Evolutionary conservation across 441 rosid genomes (phyloP), one percentile per base, ranked within the genome.

Genomic region (Sinapis alba): DNA sequence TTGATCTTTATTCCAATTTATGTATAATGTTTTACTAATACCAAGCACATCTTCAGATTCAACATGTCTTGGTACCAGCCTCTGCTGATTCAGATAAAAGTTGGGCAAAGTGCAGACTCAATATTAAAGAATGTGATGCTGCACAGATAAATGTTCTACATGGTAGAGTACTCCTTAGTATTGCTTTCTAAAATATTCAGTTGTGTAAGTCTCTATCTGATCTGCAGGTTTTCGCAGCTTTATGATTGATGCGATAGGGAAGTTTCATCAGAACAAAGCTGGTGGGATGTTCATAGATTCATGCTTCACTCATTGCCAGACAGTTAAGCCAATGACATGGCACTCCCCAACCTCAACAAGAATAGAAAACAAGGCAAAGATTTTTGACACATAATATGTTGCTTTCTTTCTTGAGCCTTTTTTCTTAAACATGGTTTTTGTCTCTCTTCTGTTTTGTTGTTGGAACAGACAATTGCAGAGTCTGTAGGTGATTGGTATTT

Each of bases 401-500:
- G 38, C 38, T 34, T 34, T 7, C 41, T 59, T 72, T 23, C 68
- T 34, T 11, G 38, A 51, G 58, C 36, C 28, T 63, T 10, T 34
- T 32, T 71, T 71, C 68, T 71, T 71, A 24, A 45, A 76, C 27
- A 24, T 24, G 9, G 38, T 8, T 34, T 34, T 34, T 34, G 38
- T 34, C 38, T 34, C 0, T 34, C 8, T 34, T 34, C 38, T 34
- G 38, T 34, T 34, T 57, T 18, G 32, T 26, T 60, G 60, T 74
- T 78, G 64, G 16, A 76, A 80, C 87, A 95, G 99, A 90, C 94
- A 8, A 90, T 93, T 70, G 98, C 95, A 61, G 92, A 93, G 70
- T 76, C 97, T 1, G 97, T 89, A n/a, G 93, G 97, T 41, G 97
- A 93, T 72, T 96, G 98, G 99, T 93, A 86, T 81, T 93, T 91